A percentile compares a stretch with the other conserved stretches of the same genome.
Conservation (phyloP, 1,139 yeast species). For the Zygosaccharomyces sapae region DNA sequence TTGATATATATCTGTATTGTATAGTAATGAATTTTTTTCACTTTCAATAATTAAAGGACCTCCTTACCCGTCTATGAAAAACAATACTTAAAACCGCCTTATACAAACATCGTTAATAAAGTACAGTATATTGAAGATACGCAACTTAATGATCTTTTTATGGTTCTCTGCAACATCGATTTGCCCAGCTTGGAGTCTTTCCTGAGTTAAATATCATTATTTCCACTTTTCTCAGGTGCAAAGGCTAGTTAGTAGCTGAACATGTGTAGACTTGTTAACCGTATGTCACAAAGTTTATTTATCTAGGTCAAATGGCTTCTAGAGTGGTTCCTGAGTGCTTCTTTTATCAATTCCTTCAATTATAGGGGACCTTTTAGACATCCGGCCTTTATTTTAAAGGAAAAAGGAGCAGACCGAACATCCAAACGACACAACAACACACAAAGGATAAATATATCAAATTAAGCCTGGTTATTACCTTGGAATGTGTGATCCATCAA, state of each 20-base stretch:
- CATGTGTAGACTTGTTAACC: too few relatives aligned
- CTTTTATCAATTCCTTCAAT: background rate
- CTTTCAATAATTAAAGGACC: background rate
- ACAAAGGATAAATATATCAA: background rate
- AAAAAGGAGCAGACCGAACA: slow-evolving; percentile 1
- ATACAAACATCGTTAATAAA: too few relatives aligned
- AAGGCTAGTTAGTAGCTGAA: too few relatives aligned
- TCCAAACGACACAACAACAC: background rate
- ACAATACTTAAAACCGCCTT: background rate
- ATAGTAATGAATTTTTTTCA: background rate
- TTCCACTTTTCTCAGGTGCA: too few relatives aligned
- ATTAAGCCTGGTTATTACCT: background rate
- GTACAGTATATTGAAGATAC: too few relatives aligned
- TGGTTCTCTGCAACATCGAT: too few relatives aligned
- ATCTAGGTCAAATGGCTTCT: too few relatives aligned
- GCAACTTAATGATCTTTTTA: too few relatives aligned
- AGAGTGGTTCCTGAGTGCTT: too few relatives aligned
- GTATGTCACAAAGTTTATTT: too few relatives aligned
- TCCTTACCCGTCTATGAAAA: background rate
- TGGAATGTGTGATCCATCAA: slow-evolving; percentile 23
- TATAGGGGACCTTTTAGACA: background rate
- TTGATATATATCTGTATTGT: background rate
- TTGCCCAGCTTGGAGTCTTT: too few relatives aligned
- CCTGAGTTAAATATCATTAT: too few relatives aligned
- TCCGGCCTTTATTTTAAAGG: background rate